phyloP scores from a whole-genome alignment of 208 protist genomes.

The Acanthamoeba polyphaga region DNA sequence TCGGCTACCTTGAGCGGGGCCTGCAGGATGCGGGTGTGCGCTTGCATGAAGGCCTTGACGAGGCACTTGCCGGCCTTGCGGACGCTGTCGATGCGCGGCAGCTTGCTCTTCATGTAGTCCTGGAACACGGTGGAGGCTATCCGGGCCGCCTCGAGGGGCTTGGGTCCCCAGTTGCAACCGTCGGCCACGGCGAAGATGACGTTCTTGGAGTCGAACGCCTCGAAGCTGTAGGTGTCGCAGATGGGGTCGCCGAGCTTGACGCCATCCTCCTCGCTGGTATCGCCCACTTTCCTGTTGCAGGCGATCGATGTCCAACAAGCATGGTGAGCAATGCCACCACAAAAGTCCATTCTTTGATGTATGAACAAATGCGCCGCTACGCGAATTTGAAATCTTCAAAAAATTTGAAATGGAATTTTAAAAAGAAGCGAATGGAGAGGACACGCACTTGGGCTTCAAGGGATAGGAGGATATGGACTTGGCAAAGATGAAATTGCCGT shows the following conservation, averaged over 20 bases:
- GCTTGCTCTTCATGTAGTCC: conserved; percentile 76
- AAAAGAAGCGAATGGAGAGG: background rate
- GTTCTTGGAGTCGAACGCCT: conserved; percentile 67
- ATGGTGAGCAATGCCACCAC: background rate
- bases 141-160: conserved; percentile 69
- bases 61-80: conserved; percentile 43
- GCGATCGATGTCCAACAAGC: background rate
- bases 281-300: background rate
- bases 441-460: background rate
- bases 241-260: conserved; percentile 78
- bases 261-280: background rate
- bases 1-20: conserved; percentile 76
- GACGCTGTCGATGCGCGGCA: conserved; percentile 1
- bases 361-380: background rate
- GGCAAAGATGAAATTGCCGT: background rate
- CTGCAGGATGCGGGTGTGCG: conserved; percentile 75
- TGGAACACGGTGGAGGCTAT: conserved; percentile 33
- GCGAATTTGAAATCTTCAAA: background rate
- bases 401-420: background rate
- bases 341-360: too few species aligned
- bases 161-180: conserved; percentile 82
- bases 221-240: conserved; percentile 79
- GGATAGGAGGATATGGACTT: background rate
- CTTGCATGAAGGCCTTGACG: conserved; percentile 57
- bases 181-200: conserved; percentile 80